phyloP scores from a whole-genome alignment of 2,329 filamentous ascomycete genomes.

The Penicillium sp. region DNA sequence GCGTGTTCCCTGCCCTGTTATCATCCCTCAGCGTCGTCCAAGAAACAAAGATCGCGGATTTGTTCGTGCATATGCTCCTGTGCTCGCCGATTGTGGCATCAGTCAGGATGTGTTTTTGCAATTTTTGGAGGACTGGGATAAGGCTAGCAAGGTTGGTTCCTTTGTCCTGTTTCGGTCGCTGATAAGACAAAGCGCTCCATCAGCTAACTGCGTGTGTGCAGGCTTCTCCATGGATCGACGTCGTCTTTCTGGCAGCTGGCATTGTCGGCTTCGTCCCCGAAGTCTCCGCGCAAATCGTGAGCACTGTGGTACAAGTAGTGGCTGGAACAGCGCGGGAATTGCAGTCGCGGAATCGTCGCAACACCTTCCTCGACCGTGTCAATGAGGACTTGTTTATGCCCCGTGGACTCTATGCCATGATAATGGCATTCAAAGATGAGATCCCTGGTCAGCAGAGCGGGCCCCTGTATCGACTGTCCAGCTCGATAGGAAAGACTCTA shows the following conservation, averaged over 20 bases:
- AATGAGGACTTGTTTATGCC: slow-evolving; percentile 35
- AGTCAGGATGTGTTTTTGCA: slow-evolving; percentile 12
- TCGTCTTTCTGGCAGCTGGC: slow-evolving; percentile 5
- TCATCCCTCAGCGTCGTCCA: slow-evolving; percentile 16
- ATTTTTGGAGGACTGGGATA: slow-evolving; percentile 10
- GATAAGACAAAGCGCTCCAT: too few species aligned
- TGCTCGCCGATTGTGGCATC: slow-evolving; percentile 10
- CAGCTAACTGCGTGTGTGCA: neutral
- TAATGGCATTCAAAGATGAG: slow-evolving; percentile 31
- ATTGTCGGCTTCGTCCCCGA: slow-evolving; percentile 6
- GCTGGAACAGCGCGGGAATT: slow-evolving; percentile 30
- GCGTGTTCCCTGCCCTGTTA: slow-evolving; percentile 11
- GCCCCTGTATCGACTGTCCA: neutral
- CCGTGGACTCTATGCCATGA: slow-evolving; percentile 31
- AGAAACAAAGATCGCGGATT: slow-evolving; percentile 11
- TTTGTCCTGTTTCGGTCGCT: neutral
- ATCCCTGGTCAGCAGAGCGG: slow-evolving; percentile 4
- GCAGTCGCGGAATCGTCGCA: slow-evolving; percentile 28
- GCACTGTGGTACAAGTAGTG: slow-evolving; percentile 25
- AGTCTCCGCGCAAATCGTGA: slow-evolving; percentile 14
- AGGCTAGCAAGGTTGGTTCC: slow-evolving; percentile 9
- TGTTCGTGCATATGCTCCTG: slow-evolving; percentile 16
- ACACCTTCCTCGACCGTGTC: slow-evolving; percentile 31
- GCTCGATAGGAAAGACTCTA: slow-evolving; percentile 4
- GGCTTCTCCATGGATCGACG: slow-evolving; percentile 11